These are phyloP conservation scores for Termitomyces sp. DNA, from an alignment of 768 basidiomycete genomes.

Conservation along the genomic window DNA sequence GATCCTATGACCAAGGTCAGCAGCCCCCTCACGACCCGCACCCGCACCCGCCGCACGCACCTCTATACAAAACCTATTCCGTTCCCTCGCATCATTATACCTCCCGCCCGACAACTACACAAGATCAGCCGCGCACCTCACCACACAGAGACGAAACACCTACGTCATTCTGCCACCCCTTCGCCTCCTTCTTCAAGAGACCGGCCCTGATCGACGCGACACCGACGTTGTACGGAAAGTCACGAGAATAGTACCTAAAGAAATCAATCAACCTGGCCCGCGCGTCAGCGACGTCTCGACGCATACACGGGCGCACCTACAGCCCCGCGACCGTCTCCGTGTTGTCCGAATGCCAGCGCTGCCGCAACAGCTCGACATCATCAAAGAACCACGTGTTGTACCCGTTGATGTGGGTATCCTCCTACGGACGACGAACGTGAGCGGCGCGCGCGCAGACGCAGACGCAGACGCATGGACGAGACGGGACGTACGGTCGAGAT, in stretches of 20 bases:
- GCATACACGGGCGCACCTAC: too few relatives aligned
- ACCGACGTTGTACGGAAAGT: slow-evolving; percentile 87
- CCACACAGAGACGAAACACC: too few relatives aligned
- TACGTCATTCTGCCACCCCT: slow-evolving; percentile 95
- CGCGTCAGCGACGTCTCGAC: too few relatives aligned
- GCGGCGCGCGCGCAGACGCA: too few relatives aligned
- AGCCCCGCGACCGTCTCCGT: slow-evolving; percentile 90
- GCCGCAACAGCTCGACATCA: slow-evolving; percentile 87
- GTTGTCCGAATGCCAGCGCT: slow-evolving; percentile 93
- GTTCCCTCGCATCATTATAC: slow-evolving; percentile 72
- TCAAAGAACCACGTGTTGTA: slow-evolving; percentile 97
- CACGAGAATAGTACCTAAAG: slow-evolving; percentile 93
- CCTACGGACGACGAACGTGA: too few relatives aligned
- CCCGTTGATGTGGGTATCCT: slow-evolving; percentile 75
- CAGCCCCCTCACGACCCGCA: too few relatives aligned
- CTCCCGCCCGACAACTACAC: slow-evolving; percentile 44
- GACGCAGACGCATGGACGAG: too few relatives aligned
- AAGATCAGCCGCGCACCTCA: slow-evolving; percentile 6
- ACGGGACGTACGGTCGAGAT: slow-evolving; percentile 55
- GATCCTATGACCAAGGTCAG: slow-evolving; percentile 58
- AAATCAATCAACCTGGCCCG: slow-evolving; percentile 96
- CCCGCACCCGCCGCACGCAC: slow-evolving; percentile 31
- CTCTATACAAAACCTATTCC: slow-evolving; percentile 95
- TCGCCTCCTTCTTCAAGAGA: slow-evolving; percentile 81
- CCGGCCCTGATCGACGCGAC: slow-evolving; percentile 91